Base-by-base conservation (phyloP, 2,329 filamentous ascomycete species). In the Capronia coronata region DNA sequence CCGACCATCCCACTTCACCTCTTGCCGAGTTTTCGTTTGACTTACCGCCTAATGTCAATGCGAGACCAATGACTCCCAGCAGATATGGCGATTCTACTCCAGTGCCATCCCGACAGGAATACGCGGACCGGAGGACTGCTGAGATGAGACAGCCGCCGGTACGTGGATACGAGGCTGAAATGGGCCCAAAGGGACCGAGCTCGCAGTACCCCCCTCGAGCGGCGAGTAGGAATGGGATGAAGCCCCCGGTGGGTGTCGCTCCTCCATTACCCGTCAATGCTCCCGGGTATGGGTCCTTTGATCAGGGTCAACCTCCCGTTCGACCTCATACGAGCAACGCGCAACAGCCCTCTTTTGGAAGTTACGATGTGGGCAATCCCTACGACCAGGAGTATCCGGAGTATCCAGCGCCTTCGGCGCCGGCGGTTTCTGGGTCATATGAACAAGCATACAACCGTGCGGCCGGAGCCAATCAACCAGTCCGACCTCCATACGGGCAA, bases 11-110 rank as follows among this genome's bases (percentile, higher is more conserved):
- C 43, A 63, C 67, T 34, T 68, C 71, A 46, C 65, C 68, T 40
- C 64, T 69, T 54, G 65, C 86, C 59, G 74, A 79, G 2, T 85
- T 84, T 7, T 75, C 86, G 1, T 88, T 88, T 58, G 86, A 88
- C 61, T 84, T 90, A 76, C 81, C 79, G 1, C 44, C 43, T 13
- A 48, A 22, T 18, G 25, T 10, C 14, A 51, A 30, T 42, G 40
- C 21, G 18, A 19, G 46, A 32, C 32, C 41, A 1, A 35, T 35
- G 19, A 43, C 22, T n/a, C 16, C 45, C 29, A 25, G 37, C 16
- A 34, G 43, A 37, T 45, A 46, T 46, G 47, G 43, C 11, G 18
- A 23, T 25, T 14, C 47, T 35, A 19, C 22, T 16, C 46, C 42
- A 23, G 37, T 44, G 14, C 22, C 46, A 9, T 48, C 51, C 23